phyloP scores from a whole-genome alignment of 805 yeast species.

The Monosporozyma aerobia region DNA sequence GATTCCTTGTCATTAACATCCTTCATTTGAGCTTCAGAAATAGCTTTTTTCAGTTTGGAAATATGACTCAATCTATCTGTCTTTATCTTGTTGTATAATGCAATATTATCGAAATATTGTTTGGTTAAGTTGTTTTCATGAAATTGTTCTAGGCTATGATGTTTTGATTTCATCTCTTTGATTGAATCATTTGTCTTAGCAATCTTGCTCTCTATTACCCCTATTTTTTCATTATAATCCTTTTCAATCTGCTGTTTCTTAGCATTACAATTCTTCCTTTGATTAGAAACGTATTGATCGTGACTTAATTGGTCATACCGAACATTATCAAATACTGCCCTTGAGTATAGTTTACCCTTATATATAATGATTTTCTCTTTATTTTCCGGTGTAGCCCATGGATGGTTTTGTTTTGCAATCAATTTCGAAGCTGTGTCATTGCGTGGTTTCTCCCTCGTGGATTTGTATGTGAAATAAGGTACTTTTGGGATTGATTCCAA shows the following conservation, averaged over 20 bases:
- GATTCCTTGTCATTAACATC: background rate
- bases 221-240: slow-evolving; percentile 13
- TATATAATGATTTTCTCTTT: slow-evolving; percentile 21
- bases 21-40: background rate
- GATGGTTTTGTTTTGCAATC: slow-evolving; percentile 6
- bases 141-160: background rate
- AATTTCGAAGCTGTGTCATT: background rate
- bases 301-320: slow-evolving; percentile 15
- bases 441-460: background rate
- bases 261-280: slow-evolving; percentile 6
- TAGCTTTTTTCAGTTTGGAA: background rate
- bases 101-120: slow-evolving; percentile 1
- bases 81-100: background rate
- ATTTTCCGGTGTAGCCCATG: slow-evolving; percentile 21
- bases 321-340: slow-evolving; percentile 24
- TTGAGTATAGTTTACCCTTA: slow-evolving; percentile 14
- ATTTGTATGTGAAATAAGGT: slow-evolving; percentile 4
- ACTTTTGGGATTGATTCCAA: slow-evolving; percentile 4
- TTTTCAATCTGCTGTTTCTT: slow-evolving; percentile 11
- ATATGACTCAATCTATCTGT: background rate
- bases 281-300: slow-evolving; percentile 10
- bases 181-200: slow-evolving; percentile 3
- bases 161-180: background rate
- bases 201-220: slow-evolving; percentile 13
- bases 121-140: slow-evolving; percentile 1